Conservation (phyloP, 768 basidiomycete genomes). For the Gloeophyllum trabeum region DNA sequence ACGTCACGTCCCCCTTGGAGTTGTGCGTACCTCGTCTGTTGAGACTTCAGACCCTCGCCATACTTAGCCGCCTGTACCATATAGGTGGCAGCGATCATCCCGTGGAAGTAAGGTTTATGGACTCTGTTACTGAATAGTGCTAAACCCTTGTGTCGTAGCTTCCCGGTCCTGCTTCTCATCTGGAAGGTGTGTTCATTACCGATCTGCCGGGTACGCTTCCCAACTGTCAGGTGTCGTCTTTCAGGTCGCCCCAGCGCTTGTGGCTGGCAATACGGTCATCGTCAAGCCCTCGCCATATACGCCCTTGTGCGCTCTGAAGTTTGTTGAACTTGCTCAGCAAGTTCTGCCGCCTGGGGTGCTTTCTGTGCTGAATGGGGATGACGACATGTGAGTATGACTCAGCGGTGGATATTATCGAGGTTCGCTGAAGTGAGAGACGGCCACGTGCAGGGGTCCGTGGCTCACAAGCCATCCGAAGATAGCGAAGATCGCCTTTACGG, state of each 20-base stretch:
- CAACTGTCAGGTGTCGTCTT: no score
- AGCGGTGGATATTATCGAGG: neutral
- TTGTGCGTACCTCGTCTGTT: neutral
- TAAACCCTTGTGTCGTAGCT: neutral
- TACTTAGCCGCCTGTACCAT: neutral
- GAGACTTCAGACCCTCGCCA: neutral
- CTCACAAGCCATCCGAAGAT: constrained; percentile 6
- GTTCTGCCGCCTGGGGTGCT: constrained; percentile 7
- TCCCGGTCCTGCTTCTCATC: constrained; percentile 2
- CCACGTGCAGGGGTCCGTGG: constrained; percentile 4
- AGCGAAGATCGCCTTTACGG: constrained; percentile 5
- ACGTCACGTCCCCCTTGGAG: constrained; percentile 5
- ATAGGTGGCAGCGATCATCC: constrained; percentile 2
- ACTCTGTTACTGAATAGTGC: neutral
- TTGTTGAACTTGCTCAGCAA: constrained; percentile 6
- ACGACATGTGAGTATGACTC: constrained; percentile 4
- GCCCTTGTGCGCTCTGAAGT: constrained; percentile 2
- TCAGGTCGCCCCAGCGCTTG: constrained; percentile 4
- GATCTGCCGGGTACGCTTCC: no score
- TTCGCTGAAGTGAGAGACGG: neutral
- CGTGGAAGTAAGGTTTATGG: constrained; percentile 2
- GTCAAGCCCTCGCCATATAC: constrained; percentile 6
- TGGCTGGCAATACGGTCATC: constrained; percentile 6
- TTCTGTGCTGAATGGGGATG: constrained; percentile 5
- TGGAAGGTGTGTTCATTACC: no score